phyloP scores from a whole-genome alignment of 208 protist genomes.

The Wallacemonas sp. region DNA sequence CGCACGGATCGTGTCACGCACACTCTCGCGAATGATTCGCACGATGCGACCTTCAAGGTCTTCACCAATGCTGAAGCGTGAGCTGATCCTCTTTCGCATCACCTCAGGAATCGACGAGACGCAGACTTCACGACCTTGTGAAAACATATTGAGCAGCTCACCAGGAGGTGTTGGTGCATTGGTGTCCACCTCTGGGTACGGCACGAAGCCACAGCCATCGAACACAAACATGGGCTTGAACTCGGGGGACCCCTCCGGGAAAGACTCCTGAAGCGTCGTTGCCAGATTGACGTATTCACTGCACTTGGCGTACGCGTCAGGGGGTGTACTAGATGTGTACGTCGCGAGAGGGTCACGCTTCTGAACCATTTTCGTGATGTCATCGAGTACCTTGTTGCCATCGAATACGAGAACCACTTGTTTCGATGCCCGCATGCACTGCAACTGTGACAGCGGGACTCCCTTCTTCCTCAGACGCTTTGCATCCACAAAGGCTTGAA shows the following conservation, averaged over 20 bases:
- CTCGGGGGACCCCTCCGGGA: slow-evolving; percentile 19
- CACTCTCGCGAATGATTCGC: slow-evolving; percentile 41
- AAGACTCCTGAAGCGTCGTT: slow-evolving; percentile 25
- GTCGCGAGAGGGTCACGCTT: slow-evolving; percentile 52
- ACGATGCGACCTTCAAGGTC: slow-evolving; percentile 82
- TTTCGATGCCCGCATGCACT: slow-evolving; percentile 43
- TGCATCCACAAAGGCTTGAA: slow-evolving; percentile 63
- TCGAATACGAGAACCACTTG: slow-evolving; percentile 69
- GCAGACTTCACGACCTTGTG: slow-evolving; percentile 16
- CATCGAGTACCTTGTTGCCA: slow-evolving; percentile 80
- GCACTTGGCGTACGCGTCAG: slow-evolving; percentile 65
- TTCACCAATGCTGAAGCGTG: slow-evolving; percentile 76
- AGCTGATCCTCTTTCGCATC: slow-evolving; percentile 37
- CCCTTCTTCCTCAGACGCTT: slow-evolving; percentile 68
- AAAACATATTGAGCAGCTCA: slow-evolving; percentile 7
- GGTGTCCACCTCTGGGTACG: slow-evolving; percentile 14
- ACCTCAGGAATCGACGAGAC: slow-evolving; percentile 23
- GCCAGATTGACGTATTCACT: slow-evolving; percentile 38
- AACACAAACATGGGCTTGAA: slow-evolving; percentile 63
- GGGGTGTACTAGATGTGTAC: slow-evolving; percentile 70
- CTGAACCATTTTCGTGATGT: slow-evolving; percentile 63
- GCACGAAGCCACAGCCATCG: slow-evolving; percentile 48
- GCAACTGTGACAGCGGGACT: slow-evolving; percentile 48
- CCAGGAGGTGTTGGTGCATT: slow-evolving; percentile 4
- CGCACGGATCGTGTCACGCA: slow-evolving; percentile 69